Conservation (phyloP, 495 filamentous ascomycete species). For the Aspergillus baeticus region DNA sequence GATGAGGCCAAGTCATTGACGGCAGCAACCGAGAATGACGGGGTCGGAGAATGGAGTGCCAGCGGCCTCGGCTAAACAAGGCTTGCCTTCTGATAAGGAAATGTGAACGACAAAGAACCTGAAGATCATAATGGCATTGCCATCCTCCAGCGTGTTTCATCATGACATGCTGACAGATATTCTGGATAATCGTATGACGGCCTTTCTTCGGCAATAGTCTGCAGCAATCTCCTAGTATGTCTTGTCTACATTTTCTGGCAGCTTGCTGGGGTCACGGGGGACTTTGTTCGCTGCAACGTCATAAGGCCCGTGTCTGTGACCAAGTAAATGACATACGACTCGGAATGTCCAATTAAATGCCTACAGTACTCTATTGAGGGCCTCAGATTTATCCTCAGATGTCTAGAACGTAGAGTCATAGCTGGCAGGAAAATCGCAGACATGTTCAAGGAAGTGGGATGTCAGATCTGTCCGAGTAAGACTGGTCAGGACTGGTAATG, state of each 20-base stretch:
- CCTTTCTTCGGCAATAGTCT: neutral
- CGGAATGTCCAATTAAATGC: too few species aligned
- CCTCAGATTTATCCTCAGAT: too few species aligned
- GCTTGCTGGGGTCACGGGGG: neutral
- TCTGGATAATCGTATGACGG: neutral
- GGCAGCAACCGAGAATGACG: slow-evolving; percentile 13
- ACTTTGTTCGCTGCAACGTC: neutral
- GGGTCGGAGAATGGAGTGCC: slow-evolving; percentile 21
- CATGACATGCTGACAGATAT: neutral
- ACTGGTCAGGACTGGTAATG: too few species aligned
- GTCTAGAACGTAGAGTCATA: too few species aligned
- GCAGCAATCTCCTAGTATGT: neutral
- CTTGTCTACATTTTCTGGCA: neutral
- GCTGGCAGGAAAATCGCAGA: too few species aligned
- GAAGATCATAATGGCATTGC: neutral
- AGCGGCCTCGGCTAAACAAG: slow-evolving; percentile 39
- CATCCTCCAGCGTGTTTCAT: neutral
- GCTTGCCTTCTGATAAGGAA: slow-evolving; percentile 13
- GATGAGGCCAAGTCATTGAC: slow-evolving; percentile 9
- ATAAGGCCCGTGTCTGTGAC: neutral
- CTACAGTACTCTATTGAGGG: too few species aligned
- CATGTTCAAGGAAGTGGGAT: too few species aligned
- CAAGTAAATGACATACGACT: neutral
- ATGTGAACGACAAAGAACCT: neutral
- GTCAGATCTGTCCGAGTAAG: too few species aligned